Evolutionary conservation across 768 basidiomycete genomes (phyloP), one percentile per base, ranked within the genome.

Genomic region (Phlebiopsis flavidoalba): DNA sequence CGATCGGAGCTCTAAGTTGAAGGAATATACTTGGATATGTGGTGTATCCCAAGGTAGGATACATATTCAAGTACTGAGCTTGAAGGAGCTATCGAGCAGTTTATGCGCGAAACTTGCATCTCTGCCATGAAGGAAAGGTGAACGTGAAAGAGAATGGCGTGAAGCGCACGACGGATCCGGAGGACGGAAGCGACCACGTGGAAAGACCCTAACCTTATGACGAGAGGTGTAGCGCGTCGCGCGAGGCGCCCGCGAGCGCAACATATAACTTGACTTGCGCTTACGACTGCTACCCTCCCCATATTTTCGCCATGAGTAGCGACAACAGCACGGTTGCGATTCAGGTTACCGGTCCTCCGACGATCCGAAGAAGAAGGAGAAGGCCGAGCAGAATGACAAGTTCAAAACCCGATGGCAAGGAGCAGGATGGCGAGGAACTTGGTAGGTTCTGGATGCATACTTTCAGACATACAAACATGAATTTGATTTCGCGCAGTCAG

Each of bases 301-400:
- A 52, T 40, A 3, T 11, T 19, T 37, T 56, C 61, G 58, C 65
- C 47, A 89, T 88, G 87, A 72, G 21, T 86, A 46, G 79, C 86
- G 59, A 74, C 84, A 15, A 80, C 84, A n/a, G n/a, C n/a, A 59
- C 54, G 22, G 21, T 80, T 83, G 63, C 71, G 82, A 85, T 89
- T 62, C 70, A 80, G 52, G 90, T 93, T 3, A 78, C 79, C n/a
- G n/a, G n/a, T n/a, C n/a, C 1, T 84, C 91, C 8, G 81, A 91
- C 53, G 91, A 94, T 69, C 86, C 89, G 2, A 83, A 87, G 77
- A 84, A 86, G 77, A 88, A 89, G 57, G 51, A 82, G 63, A 83
- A 85, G 70, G 77, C 80, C 53, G 76, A 83, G 55, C 80, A 82
- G 64, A 75, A 74, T 26, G 67, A 59, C 3, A 65, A 69, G 46